phyloP scores from a whole-genome alignment of 495 filamentous ascomycete species.

The Podospora australis region DNA sequence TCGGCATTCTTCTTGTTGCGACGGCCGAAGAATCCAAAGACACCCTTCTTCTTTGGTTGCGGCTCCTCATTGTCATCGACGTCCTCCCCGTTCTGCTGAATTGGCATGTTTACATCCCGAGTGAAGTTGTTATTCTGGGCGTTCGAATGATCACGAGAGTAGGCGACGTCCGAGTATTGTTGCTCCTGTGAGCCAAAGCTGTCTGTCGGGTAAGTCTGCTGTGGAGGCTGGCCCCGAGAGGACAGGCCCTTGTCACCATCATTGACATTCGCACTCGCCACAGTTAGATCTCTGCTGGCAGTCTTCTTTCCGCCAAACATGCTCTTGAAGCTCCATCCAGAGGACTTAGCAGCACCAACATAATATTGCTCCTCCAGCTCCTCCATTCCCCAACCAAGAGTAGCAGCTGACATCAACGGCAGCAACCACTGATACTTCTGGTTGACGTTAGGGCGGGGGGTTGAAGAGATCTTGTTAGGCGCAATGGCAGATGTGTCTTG shows the following conservation, averaged over 20 bases:
- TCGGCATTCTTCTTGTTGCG: background rate
- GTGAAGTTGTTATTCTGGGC: background rate
- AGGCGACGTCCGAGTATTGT: background rate
- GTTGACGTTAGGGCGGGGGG: background rate
- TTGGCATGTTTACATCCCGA: background rate
- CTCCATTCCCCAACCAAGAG: slow-evolving; percentile 7
- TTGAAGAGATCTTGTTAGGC: background rate
- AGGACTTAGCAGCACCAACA: background rate
- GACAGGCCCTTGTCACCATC: background rate
- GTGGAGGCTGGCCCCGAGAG: background rate
- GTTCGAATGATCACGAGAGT: too few relatives aligned
- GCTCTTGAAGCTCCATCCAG: slow-evolving; percentile 2
- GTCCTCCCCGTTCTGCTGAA: background rate
- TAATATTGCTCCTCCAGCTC: slow-evolving; percentile 7
- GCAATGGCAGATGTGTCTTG: background rate
- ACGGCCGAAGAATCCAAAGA: background rate
- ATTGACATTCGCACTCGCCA: background rate
- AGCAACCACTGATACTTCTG: slow-evolving; percentile 12
- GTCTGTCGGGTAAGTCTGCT: background rate
- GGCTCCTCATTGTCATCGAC: background rate
- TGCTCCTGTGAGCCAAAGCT: background rate
- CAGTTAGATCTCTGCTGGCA: background rate
- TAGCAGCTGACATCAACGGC: slow-evolving; percentile 8
- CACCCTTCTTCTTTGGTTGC: background rate
- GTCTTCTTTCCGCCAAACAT: slow-evolving; percentile 5